A percentile compares a stretch with the other conserved stretches of the same genome.
Conservation (phyloP, 495 filamentous ascomycete species). For the Podospora anserina region DNA sequence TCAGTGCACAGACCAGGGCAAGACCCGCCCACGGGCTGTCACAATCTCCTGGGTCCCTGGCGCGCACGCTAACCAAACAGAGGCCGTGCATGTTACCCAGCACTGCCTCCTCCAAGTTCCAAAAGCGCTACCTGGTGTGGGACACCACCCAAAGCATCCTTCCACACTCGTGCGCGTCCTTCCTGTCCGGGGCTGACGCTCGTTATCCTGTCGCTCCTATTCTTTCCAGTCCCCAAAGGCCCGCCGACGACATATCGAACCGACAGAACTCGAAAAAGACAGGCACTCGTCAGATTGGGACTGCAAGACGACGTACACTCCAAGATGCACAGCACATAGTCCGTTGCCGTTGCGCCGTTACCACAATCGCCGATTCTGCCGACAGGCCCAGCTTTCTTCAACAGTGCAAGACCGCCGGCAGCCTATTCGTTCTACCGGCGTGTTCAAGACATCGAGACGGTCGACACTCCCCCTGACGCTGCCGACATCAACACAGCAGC, state of each 20-base stretch:
- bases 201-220: neutral
- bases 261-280: neutral
- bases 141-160: neutral
- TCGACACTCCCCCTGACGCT: neutral
- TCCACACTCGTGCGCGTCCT: neutral
- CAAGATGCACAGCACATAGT: conserved; percentile 17
- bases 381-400: neutral
- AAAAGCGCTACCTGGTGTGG: neutral
- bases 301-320: neutral
- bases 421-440: neutral
- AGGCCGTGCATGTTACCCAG: neutral
- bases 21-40: neutral
- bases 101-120: neutral
- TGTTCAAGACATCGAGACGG: neutral
- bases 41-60: neutral
- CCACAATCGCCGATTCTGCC: neutral
- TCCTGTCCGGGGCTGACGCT: neutral
- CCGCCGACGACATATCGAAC: neutral
- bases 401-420: neutral
- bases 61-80: neutral
- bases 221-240: neutral
- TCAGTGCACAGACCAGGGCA: neutral
- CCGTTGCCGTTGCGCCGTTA: conserved; percentile 6
- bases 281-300: neutral
- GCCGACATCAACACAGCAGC: neutral